Evolutionary conservation across 352 stramenopile genomes (phyloP).

Genomic region (Peronospora belbahrii): DNA sequence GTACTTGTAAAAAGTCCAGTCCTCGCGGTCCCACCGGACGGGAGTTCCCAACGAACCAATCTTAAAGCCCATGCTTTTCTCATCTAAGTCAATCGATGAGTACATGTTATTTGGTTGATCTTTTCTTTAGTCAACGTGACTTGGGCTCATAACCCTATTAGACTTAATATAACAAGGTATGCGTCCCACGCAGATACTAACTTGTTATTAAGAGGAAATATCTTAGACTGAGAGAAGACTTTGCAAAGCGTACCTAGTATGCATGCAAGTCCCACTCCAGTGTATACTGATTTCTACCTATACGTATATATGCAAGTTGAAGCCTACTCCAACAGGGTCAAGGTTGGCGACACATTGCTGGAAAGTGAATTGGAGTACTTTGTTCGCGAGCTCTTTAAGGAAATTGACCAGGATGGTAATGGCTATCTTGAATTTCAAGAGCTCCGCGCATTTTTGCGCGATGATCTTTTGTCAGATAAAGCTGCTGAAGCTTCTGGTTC

Average conservation of each 20-base stretch:
- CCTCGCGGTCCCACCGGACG: conserved; percentile 6
- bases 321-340: too few species aligned
- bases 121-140: not conserved
- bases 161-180: not conserved
- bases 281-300: too few species aligned
- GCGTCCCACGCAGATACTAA: too few species aligned
- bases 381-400: conserved; percentile 60
- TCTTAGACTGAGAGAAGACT: too few species aligned
- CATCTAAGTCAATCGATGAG: conserved; percentile 3
- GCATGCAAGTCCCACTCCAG: too few species aligned
- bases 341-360: conserved; percentile 54
- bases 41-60: conserved; percentile 3
- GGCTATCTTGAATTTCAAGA: conserved; percentile 93
- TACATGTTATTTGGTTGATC: conserved; percentile 5
- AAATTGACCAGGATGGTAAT: conserved; percentile 90
- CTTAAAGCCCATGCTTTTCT: conserved; percentile 1
- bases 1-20: conserved; percentile 12
- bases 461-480: conserved; percentile 38
- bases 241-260: too few species aligned
- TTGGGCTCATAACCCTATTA: not conserved
- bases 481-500: conserved; percentile 6
- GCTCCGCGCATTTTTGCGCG: conserved; percentile 74
- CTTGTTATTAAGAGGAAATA: too few species aligned
- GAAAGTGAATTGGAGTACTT: conserved; percentile 62
- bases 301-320: too few species aligned